Conservation (phyloP, 106 monocot genomes). For the Dioscorea alata region DNA sequence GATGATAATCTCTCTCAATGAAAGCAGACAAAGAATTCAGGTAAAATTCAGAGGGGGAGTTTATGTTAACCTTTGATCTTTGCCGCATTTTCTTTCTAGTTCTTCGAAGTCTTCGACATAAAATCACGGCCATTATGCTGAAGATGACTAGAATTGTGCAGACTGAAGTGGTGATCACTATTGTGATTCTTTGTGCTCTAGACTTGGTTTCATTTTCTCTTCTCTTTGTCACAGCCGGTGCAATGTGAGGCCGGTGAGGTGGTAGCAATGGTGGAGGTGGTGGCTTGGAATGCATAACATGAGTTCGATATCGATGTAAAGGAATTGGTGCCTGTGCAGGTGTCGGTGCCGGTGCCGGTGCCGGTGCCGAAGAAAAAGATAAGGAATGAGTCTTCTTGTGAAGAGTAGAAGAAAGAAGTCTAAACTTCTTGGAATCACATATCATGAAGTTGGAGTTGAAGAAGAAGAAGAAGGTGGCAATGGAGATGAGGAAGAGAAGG, state of each 20-base stretch:
- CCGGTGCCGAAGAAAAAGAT: not conserved
- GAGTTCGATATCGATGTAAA: not conserved
- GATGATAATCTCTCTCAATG: not conserved
- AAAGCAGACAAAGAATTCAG: slow-evolving; percentile 1
- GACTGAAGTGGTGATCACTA: not conserved
- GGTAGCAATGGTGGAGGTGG: not conserved
- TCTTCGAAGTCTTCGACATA: not conserved
- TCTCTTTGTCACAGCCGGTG: not conserved
- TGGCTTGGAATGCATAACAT: not conserved
- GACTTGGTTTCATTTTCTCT: not conserved
- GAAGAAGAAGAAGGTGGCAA: not conserved
- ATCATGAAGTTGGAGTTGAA: not conserved
- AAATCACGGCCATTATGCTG: not conserved
- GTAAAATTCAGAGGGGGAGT: not conserved
- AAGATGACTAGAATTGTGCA: not conserved
- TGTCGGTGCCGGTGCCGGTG: not conserved
- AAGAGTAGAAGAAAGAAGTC: not conserved
- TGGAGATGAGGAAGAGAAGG: not conserved
- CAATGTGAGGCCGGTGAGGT: not conserved
- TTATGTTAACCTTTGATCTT: not conserved
- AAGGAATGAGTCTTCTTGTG: not conserved
- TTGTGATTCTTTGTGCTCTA: not conserved
- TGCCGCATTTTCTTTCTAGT: not conserved
- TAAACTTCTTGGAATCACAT: not conserved
- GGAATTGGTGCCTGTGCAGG: not conserved